Evolutionary conservation across 345 rosid species (phyloP), one percentile per base, ranked within the genome.

Genomic region (Ceriops zippeliana): DNA sequence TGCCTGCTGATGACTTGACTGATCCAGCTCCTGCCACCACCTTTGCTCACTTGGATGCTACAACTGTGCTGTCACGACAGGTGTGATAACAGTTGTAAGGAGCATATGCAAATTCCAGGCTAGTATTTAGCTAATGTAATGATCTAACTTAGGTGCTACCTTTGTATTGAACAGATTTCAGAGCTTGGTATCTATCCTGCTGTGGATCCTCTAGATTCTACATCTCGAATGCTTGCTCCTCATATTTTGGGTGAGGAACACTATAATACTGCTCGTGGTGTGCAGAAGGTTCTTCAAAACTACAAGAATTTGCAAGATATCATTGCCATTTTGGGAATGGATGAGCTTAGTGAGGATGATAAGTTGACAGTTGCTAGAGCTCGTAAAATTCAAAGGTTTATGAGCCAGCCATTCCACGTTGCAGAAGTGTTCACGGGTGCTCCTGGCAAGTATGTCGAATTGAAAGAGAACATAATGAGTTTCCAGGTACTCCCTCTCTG

Each of bases 21-120:
- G 99, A 95, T 91, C 99, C 99, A 2, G 99, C 98, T 80, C 98
- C 96, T 34, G 99, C 96, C 5, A 95, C 99, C 63, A 91, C 98
- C n/a, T 95, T 95, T 61, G 97, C 97, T 78, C 99, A 95, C 84
- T 90, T 95, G 90, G 99, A 95, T 71, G 99, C 97, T 70, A 91
- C 99, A 22, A 95, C 99, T 61, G 99, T 95, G 88, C 68, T 95
- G 71, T 95, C 99, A 2, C 86, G 99, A 72, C 98, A 95, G 90
- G 99, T 95, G 13, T 61, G 61, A 28, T 54, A 22, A 27, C 51
- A 3, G 67, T 32, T 47, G 10, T 30, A 17, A 62, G 5, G 49
- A 57, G 63, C 31, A 24, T 42, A 42, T 42, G 5, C 49, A 2
- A 42, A 42, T 11, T 24, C 10, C 46, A 7, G 19, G 31, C 7